These are phyloP conservation scores for Biscogniauxia mediterranea DNA, from an alignment of 2,329 filamentous ascomycete species.

Conservation along the genomic window DNA sequence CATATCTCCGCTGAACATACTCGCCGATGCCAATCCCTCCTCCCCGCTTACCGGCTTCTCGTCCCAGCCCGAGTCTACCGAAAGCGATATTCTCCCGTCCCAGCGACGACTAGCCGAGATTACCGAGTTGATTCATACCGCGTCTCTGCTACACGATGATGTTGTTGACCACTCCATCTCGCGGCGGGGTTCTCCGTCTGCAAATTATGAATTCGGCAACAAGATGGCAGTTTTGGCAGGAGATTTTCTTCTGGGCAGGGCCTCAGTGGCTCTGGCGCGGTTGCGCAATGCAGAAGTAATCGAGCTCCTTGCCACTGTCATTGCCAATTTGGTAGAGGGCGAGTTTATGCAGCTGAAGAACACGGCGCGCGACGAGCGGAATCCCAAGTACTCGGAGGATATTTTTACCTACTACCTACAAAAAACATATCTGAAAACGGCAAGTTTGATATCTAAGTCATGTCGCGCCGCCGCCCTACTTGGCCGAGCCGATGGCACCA, in stretches of 20 bases:
- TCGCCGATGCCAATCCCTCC: constrained; percentile 81
- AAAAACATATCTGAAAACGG: constrained; percentile 97
- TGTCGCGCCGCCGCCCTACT: constrained; percentile 87
- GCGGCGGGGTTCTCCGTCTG: constrained; percentile 78
- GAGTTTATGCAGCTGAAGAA: constrained; percentile 99
- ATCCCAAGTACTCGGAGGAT: constrained; percentile 83
- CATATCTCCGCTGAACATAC: constrained; percentile 55
- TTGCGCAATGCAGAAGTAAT: constrained; percentile 91
- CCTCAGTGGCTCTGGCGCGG: constrained; percentile 88
- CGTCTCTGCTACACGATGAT: constrained; percentile 94
- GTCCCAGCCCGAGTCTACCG: constrained; percentile 45
- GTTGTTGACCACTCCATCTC: constrained; percentile 92
- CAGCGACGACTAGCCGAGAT: constrained; percentile 94
- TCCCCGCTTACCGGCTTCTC: constrained; percentile 51
- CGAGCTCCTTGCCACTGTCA: constrained; percentile 91
- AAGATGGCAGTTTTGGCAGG: constrained; percentile 98
- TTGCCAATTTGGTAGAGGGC: constrained; percentile 95
- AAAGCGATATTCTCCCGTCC: constrained; percentile 79
- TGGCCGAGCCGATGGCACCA: constrained; percentile 70
- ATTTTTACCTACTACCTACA: constrained; percentile 91
- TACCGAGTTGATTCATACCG: constrained; percentile 95
- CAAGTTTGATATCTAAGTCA: constrained; percentile 92
- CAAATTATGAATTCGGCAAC: constrained; percentile 95
- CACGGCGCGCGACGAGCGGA: constrained; percentile 81
- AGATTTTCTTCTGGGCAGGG: constrained; percentile 91